Evolutionary conservation across 1,139 yeast species (phyloP), one percentile per base, ranked within the genome.

Genomic region (Chernovozyma sophiae-reginae): DNA sequence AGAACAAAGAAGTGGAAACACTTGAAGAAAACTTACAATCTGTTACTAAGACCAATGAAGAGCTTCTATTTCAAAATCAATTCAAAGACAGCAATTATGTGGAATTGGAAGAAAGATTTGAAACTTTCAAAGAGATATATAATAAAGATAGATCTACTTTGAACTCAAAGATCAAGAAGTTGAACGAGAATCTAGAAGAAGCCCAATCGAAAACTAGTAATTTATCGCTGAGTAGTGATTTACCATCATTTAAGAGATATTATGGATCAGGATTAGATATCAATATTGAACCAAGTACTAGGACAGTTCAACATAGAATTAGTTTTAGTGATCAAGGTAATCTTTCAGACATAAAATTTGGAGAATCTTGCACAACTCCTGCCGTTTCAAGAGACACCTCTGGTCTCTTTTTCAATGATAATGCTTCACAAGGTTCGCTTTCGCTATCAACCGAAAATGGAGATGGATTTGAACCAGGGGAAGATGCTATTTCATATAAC

Each of bases 301-400:
- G 18, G 8, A 26, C 29, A 7, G n/a, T n/a, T n/a, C n/a, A n/a
- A n/a, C n/a, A n/a, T n/a, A n/a, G n/a, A n/a, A n/a, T n/a, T n/a
- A 45, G 40, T 30, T 47, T 49, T 19, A 48, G 41, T 32, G 32
- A 53, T 34, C 55, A 52, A 18, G 25, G 16, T 3, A 15, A 26
- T 13, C 24, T 32, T 4, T 33, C 41, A 15, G 66, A 60, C 12
- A 55, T 60, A 25, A 45, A 45, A 28, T 42, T 59, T 11, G 71
- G 72, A 1, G 72, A 68, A 35, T 65, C 71, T 1, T 62, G 68
- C 1, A 46, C 56, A 1, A 62, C 71, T 0, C 59, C 62, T 2
- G 52, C 51, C n/a, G 42, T 55, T 13, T 34, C 43, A 8, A 40
- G 44, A 20, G 52, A 49, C 13, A 38, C 43, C 23, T 41, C 52